Base-by-base conservation (phyloP, 1,284 basidiomycete genomes). In the Rhodotorula sp. region DNA sequence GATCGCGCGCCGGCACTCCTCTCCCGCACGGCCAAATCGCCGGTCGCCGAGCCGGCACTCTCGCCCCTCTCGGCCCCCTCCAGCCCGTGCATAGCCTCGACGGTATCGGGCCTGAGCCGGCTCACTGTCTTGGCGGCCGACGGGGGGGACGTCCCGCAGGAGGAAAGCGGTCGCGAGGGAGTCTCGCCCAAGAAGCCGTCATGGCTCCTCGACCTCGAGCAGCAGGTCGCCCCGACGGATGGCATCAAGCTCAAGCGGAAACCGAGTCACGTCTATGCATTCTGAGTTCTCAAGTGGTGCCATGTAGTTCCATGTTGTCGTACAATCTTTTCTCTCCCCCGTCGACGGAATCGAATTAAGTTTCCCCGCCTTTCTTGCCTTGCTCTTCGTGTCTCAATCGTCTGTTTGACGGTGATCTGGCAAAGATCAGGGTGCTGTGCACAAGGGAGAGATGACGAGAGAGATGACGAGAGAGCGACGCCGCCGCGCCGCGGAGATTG, bases 41-140 rank as follows among this genome's bases (percentile, higher is more conserved):
- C 62, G 20, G 62, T 53, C 20, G 62, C 62, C 37, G n/a, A 54
- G 24, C 44, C 59, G 4, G 53, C 53, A 14, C 26, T 62, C 20
- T 55, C 53, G 24, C 54, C 55, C 4, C 66, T 69, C 29, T 54
- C 55, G 51, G 58, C 60, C 20, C 64, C 67, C 6, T 65, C 67
- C 33, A 57, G 53, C 29, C 56, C 46, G 20, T 49, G 55, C 10
- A 48, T 61, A 48, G 24, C 26, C 58, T 3, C 8, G 45, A 33
- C 42, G 42, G 26, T 54, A 6, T 54, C 17, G 49, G 15, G 6
- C 37, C 37, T 30, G 26, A 45, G 46, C 29, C 58, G 20, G n/a
- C 29, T 53, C 22, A n/a, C 33, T 55, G 18, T 12, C 30, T 22
- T 51, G 37, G 29, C 2, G 26, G 22, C 29, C 22, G 51, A 46